Evolutionary conservation across 2,329 filamentous ascomycete genomes (phyloP), one percentile per base, ranked within the genome.

Genomic region (Magnaporthiopsis incrustans): DNA sequence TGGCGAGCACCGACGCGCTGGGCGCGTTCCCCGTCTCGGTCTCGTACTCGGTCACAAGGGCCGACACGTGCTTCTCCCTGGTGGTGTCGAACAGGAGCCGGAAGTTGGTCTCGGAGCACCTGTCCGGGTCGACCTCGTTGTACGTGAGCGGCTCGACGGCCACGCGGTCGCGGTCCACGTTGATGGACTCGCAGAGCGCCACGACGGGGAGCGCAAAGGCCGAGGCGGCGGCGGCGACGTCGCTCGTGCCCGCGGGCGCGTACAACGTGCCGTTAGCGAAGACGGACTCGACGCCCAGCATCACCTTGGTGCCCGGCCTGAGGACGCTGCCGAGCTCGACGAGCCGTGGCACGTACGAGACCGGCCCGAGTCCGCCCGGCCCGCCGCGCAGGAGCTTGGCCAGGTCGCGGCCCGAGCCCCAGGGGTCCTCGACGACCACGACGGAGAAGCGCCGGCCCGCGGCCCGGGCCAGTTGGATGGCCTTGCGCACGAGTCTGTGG

Each of bases 191-290:
- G 75, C 92, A 97, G 65, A 96, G 89, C 3, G 96, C 91, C 44
- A 96, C 88, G 65, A 98, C 91, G 1, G 91, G 90, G 53, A 93
- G 85, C 65, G 89, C 88, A 26, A 87, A 81, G 64, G 90, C 86
- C 62, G 88, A 86, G 7, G 93, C 94, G 0, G 89, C 87, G 80
- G 95, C 89, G 25, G 94, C 93, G 12, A 98, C 84, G 65, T 95
- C 85, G 30, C 91, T 91, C 4, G 93, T 97, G 66, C 95, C 95
- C 12, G 92, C 87, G 26, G 92, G 87, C 5, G 90, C 94, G 76
- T 96, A 96, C 70, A 99, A 83, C 44, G 91, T 85, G 10, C 95
- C 95, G 75, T 98, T 98, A 69, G 91, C 93, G 78, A 97, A 95
- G 87, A 99, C 95, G 56, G 92, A 91, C 73, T 97, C 93, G 5